These are phyloP conservation scores for Chlorella sp. DNA, from an alignment of 139 green algal genomes.

Conservation along the genomic window DNA sequence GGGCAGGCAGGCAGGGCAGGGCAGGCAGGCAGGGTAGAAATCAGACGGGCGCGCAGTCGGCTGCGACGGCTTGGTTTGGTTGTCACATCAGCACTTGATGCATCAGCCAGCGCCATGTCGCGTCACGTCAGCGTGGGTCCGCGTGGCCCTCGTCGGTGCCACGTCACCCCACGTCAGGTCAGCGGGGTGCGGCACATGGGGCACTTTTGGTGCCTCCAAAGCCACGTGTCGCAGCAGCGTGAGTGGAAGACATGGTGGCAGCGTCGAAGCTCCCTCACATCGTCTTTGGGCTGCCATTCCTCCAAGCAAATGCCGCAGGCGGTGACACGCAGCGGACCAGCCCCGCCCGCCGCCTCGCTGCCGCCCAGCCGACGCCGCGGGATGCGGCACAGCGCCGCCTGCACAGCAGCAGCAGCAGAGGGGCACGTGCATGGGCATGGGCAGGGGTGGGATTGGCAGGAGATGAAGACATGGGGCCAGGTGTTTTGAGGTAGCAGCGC, in stretches of 20 bases:
- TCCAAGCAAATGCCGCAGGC: constrained; percentile 36
- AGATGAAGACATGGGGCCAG: neutral
- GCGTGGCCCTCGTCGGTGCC: too few species aligned
- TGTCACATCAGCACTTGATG: neutral
- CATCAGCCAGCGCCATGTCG: neutral
- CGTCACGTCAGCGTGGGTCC: neutral
- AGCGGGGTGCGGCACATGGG: constrained; percentile 30
- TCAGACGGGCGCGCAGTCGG: too few species aligned
- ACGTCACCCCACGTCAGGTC: neutral
- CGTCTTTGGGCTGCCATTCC: neutral
- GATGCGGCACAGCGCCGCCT: constrained; percentile 27
- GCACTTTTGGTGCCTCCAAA: constrained; percentile 30
- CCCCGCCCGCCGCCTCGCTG: neutral
- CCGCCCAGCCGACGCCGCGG: neutral
- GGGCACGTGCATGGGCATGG: neutral
- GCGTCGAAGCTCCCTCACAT: constrained; percentile 13
- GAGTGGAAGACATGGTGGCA: constrained; percentile 32
- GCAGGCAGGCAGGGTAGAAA: too few species aligned
- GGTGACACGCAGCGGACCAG: neutral
- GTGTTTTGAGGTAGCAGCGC: neutral
- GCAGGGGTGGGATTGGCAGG: neutral
- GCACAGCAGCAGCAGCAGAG: neutral
- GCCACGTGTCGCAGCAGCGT: constrained; percentile 23
- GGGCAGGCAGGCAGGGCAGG: too few species aligned
- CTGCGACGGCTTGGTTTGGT: too few species aligned